Base-by-base conservation (phyloP, 228 moss, liverwort and hornwort genomes). In the Sphagnum magellanicum region DNA sequence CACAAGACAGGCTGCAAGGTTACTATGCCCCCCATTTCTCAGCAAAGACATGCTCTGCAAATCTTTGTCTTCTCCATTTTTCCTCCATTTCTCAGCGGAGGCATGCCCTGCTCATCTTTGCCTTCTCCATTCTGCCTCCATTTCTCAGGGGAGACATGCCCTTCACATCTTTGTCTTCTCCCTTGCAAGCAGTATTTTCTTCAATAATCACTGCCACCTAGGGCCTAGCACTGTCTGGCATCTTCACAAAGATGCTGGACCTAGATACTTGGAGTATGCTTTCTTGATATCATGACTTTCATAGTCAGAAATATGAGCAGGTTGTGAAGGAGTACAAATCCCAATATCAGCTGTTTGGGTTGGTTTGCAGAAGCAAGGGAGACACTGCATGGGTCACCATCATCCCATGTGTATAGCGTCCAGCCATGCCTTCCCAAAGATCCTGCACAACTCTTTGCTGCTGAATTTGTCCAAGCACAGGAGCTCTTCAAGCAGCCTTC, bases 371-470 rank as follows among this genome's bases (percentile, higher is more conserved):
- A 88, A 72, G 88, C 79, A 52, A 90, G 75, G 73, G 74, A 83
- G 64, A 69, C 63, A 62, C 77, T 93, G 70, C 81, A 82, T 71
- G 93, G 84, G 61, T 72, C 78, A 66, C 72, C 87, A 63, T 93
- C 97, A 63, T 79, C 85, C 71, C 97, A 97, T 79, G 87, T 97
- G 14, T 97, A 97, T 85, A 93, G 93, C 71, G 88, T 97, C 62
- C 97, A 97, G 73, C 89, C 88, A 79, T 87, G 71, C 73, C 70
- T 97, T 50, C 88, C 90, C 14, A 93, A 90, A 71, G 97, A 97
- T 78, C 89, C 91, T 47, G 91, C 91, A n/a, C 93, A 97, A 66
- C 77, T 97, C 58, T 90, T 90, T 77, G 88, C 81, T 59, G 79
- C 85, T 14, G 97, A 97, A 72, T 90, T 85, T 73, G 84, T 93